These are phyloP conservation scores for Blastomyces emzantsi DNA, from an alignment of 2,329 filamentous ascomycete species.

Conservation along the genomic window DNA sequence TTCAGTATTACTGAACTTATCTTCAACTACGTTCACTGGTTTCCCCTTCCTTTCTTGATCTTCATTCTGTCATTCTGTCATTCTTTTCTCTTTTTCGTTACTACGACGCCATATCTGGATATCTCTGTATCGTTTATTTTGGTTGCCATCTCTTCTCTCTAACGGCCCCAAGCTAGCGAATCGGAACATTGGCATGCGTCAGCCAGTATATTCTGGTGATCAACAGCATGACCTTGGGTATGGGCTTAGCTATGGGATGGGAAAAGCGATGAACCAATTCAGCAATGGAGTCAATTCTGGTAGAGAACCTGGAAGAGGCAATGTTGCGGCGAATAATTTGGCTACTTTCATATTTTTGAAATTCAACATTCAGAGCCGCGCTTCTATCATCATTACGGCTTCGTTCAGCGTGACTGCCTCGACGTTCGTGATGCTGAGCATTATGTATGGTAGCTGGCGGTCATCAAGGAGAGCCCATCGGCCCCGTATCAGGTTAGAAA, in stretches of 20 bases:
- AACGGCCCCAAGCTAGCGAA: not conserved
- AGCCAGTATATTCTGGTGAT: not conserved
- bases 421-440: conserved; percentile 11
- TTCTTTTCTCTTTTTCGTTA: not conserved
- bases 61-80: not conserved
- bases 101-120: not conserved
- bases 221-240: not conserved
- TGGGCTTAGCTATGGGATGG: not conserved
- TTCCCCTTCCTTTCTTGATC: not conserved
- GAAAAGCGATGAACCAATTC: not conserved
- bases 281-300: not conserved
- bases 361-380: conserved; percentile 15
- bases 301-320: not conserved
- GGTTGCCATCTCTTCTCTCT: not conserved
- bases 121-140: conserved; percentile 3
- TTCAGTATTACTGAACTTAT: not conserved
- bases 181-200: not conserved
- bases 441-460: conserved; percentile 17
- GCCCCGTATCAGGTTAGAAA: conserved; percentile 10
- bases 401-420: conserved; percentile 18
- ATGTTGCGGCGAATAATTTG: conserved; percentile 6
- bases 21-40: not conserved
- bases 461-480: conserved; percentile 4
- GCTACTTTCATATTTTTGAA: conserved; percentile 12
- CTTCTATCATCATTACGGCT: conserved; percentile 16